These are phyloP conservation scores for Phytophthora vignae DNA, from an alignment of 352 stramenopile genomes.

Conservation along the genomic window DNA sequence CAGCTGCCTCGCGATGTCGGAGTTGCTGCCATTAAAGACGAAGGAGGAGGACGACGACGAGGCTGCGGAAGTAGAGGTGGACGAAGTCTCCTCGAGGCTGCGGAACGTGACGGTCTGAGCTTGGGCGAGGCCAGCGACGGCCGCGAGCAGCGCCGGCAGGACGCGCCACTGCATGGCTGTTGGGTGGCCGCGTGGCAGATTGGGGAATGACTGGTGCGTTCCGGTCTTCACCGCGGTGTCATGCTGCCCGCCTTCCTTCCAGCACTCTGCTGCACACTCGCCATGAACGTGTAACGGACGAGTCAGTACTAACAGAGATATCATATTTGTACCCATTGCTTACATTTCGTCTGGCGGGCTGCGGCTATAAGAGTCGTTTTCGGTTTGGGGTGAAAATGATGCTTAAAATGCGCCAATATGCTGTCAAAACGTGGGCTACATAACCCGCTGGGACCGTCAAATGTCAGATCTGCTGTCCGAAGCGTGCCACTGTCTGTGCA, in stretches of 20 bases:
- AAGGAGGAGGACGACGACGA: constrained; percentile 17
- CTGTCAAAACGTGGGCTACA: neutral
- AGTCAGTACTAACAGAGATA: constrained; percentile 13
- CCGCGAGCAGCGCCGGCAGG: neutral
- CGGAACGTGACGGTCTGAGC: constrained; percentile 24
- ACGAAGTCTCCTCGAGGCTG: constrained; percentile 7
- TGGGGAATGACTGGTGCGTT: constrained; percentile 10
- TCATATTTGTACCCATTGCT: constrained; percentile 33
- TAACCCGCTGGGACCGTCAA: neutral
- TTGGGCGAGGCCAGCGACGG: neutral
- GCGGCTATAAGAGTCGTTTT: neutral
- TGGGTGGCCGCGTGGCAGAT: neutral
- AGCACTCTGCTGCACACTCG: neutral
- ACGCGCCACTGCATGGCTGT: constrained; percentile 11
- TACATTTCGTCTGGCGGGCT: neutral
- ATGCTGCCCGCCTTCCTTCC: neutral
- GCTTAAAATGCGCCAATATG: neutral
- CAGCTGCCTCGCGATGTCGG: constrained; percentile 46
- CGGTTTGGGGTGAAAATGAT: neutral
- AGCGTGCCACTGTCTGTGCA: neutral
- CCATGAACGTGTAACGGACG: neutral
- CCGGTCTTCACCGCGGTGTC: neutral
- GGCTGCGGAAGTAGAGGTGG: neutral
- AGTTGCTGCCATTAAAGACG: constrained; percentile 43
- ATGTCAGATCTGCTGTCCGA: neutral